phyloP scores from a whole-genome alignment of 345 rosid genomes.

The Boechera retrofracta region DNA sequence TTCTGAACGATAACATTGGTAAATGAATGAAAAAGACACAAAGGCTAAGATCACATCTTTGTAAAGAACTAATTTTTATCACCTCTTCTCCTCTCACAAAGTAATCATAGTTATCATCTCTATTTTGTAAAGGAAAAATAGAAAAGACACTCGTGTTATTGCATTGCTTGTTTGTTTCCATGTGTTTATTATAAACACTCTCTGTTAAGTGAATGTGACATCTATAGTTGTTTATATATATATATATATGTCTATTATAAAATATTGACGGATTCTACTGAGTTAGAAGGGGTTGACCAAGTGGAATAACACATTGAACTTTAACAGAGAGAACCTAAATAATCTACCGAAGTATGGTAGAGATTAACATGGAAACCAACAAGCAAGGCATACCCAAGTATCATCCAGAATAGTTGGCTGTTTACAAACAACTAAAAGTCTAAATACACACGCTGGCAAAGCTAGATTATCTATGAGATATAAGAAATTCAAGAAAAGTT shows the following conservation, averaged over 20 bases:
- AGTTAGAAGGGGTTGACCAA: background rate
- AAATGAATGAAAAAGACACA: background rate
- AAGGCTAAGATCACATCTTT: conserved; percentile 11
- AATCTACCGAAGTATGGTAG: conserved; percentile 4
- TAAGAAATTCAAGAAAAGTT: conserved; percentile 34
- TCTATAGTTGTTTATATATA: background rate
- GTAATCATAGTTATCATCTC: conserved; percentile 3
- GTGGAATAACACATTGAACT: background rate
- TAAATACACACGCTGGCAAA: conserved; percentile 2
- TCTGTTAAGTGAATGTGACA: background rate
- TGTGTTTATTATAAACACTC: background rate
- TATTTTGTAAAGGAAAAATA: background rate
- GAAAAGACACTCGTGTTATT: background rate
- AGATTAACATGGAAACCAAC: conserved; percentile 13
- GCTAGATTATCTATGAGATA: conserved; percentile 18
- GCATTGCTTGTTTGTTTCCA: background rate
- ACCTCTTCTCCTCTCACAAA: background rate
- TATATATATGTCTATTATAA: no score
- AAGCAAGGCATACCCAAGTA: conserved; percentile 9
- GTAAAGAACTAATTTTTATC: background rate
- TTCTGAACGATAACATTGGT: conserved; percentile 2
- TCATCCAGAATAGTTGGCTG: conserved; percentile 12
- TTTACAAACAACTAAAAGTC: conserved; percentile 12
- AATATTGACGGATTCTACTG: background rate
- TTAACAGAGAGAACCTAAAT: conserved; percentile 7